Evolutionary conservation across 768 basidiomycete species (phyloP), one percentile per base, ranked within the genome.

Genomic region (Leucocoprinus birnbaumii): DNA sequence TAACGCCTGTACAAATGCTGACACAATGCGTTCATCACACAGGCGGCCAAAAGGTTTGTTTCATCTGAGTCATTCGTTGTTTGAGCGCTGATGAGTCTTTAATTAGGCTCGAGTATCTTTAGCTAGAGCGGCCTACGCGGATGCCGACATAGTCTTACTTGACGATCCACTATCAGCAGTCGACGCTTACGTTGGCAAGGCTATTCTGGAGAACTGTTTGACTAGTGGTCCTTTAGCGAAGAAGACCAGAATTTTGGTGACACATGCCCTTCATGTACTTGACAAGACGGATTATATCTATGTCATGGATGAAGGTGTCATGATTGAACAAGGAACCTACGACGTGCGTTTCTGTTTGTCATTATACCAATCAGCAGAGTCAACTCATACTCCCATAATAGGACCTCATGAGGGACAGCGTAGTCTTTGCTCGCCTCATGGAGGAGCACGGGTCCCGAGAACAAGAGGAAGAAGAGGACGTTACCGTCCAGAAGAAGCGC

Each of bases 81-180:
- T 16, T 13, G 31, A 50, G 16, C 18, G 16, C 49, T 31, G 11
- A 16, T 25, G 16, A 13, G 22, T 14, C 54, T 46, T 47, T 40
- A 21, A 58, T n/a, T 62, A 87, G 80, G 86, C 87, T 37, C 83
- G 87, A n/a, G 79, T 90, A 3, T 86, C 85, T 1, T 71, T 91
- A 21, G 91, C 91, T 0, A 74, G 91, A 24, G 89, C 89, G 0
- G 85, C 86, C 1, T 94, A 92, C 62, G 84, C 87, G 2, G 70
- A 77, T 0, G 77, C 86, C 1, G 86, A 91, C 55, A 77, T 93
- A 51, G 82, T 90, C 40, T 78, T 93, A 13, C 76, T 93, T 25
- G 91, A 94, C 62, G 91, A 94, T 63, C 87, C 91, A 14, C 78
- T 93, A 31, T 83, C 84, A 34, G 89, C 90, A 0, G 84, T 92